phyloP scores from a whole-genome alignment of 1,284 basidiomycete genomes.

The Coriolopsis trogii region DNA sequence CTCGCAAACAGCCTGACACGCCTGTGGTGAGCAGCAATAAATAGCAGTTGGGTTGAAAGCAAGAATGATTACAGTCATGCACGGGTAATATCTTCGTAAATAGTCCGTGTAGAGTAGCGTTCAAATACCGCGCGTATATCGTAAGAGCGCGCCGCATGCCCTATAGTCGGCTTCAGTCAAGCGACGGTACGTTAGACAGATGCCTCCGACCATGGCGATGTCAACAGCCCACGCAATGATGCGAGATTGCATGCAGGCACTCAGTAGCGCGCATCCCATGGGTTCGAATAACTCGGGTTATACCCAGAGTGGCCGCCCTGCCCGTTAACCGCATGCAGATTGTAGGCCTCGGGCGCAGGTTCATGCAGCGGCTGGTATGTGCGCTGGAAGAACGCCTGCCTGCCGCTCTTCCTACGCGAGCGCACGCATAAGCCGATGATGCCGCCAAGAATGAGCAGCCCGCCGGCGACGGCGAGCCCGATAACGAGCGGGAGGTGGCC shows the following conservation, averaged over 20 bases:
- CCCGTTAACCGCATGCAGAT: conserved; percentile 1
- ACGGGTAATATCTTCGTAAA: too few relatives aligned
- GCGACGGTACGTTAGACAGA: not conserved
- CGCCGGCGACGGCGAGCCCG: conserved; percentile 42
- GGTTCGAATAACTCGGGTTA: conserved; percentile 6
- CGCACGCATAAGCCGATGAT: conserved; percentile 70
- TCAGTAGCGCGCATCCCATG: conserved; percentile 16
- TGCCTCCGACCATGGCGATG: not conserved
- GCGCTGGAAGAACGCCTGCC: conserved; percentile 11
- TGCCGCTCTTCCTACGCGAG: conserved; percentile 25
- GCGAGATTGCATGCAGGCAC: not conserved
- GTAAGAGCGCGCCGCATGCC: too few relatives aligned
- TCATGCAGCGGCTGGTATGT: conserved; percentile 23
- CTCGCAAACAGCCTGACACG: too few relatives aligned
- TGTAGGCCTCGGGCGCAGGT: conserved; percentile 20
- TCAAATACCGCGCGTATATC: not conserved
- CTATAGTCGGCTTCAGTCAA: too few relatives aligned
- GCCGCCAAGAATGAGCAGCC: conserved; percentile 43
- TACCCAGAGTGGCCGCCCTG: conserved; percentile 1
- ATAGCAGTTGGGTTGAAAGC: too few relatives aligned
- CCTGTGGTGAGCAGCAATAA: too few relatives aligned
- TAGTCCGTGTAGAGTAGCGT: not conserved
- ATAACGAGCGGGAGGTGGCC: conserved; percentile 41
- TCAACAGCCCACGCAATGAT: not conserved
- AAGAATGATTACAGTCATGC: not conserved